Base-by-base conservation (phyloP, 495 filamentous ascomycete genomes). In the Penicillium paxilli region DNA sequence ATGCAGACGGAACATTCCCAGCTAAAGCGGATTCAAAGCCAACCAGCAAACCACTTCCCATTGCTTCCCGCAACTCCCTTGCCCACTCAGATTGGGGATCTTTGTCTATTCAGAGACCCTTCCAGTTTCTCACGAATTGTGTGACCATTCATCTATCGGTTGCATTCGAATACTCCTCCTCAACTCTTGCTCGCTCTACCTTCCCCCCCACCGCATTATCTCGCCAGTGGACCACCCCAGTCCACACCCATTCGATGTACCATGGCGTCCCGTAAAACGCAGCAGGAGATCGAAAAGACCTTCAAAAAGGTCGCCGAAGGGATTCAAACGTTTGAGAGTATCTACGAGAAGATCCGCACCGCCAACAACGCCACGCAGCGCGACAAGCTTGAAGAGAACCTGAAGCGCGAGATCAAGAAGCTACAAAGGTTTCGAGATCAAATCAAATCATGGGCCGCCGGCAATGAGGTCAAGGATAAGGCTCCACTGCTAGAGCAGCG, bases 391-490 rank as follows among this genome's bases (percentile, higher is more conserved):
- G 94, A 98, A 72, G 94, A 98, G 69, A 87, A 92, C 64, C 81
- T 98, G 57, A 98, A 98, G 77, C 88, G 93, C 58, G 95, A 98
- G 76, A 98, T 98, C 84, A 98, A 98, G 85, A 98, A 98, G 81
- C 86, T 98, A 17, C 94, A 98, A 73, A 80, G 94, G 58, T 87
- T 92, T 73, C 90, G 94, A 53, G 94, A 98, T 71, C 93, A 98
- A 77, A 97, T 98, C 79, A 98, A 98, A 75, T 89, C 92, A 80
- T 98, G 94, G 94, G 92, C 91, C 3, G 87, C 91, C 2, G 89
- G 87, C 69, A 96, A 94, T 77, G 94, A 98, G 64, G 95, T 98
- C 80, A 98, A 98, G 75, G 94, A 98, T 73, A 98, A 98, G 79
- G 88, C 87, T 55, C 95, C 94, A 57, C 76, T 98, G 65, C 67